phyloP scores from a whole-genome alignment of 2,329 filamentous ascomycete genomes.

The Elsinoe necatrix region DNA sequence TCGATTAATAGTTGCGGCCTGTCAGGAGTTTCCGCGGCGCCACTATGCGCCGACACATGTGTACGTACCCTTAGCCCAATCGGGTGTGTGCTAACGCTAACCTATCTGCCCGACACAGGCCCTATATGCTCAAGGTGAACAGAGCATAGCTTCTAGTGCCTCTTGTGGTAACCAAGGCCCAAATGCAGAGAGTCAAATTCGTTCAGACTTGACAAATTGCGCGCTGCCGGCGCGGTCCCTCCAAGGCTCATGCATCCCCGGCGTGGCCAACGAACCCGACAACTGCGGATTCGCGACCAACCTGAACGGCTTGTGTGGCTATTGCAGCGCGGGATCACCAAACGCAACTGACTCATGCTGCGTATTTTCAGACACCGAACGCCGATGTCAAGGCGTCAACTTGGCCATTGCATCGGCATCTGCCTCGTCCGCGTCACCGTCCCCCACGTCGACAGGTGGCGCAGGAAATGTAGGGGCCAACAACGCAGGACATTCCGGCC shows the following conservation, averaged over 20 bases:
- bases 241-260: conserved; percentile 64
- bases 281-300: conserved; percentile 80
- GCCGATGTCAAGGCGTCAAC: conserved; percentile 64
- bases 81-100: conserved; percentile 17
- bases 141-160: conserved; percentile 67
- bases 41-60: conserved; percentile 84
- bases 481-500: conserved; percentile 31
- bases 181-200: conserved; percentile 62
- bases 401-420: conserved; percentile 58
- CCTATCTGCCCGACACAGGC: conserved; percentile 44
- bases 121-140: conserved; percentile 79
- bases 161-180: conserved; percentile 57
- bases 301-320: conserved; percentile 69
- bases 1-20: conserved; percentile 64
- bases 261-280: conserved; percentile 67
- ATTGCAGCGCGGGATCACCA: conserved; percentile 71
- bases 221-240: conserved; percentile 73
- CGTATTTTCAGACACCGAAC: conserved; percentile 67
- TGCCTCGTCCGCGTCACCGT: conserved; percentile 54
- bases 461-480: conserved; percentile 18
- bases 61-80: conserved; percentile 41
- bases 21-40: conserved; percentile 54
- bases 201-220: conserved; percentile 88
- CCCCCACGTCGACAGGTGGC: conserved; percentile 24
- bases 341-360: conserved; percentile 97